Evolutionary conservation across 495 filamentous ascomycete genomes (phyloP).

Genomic region (Xylaria acuta): DNA sequence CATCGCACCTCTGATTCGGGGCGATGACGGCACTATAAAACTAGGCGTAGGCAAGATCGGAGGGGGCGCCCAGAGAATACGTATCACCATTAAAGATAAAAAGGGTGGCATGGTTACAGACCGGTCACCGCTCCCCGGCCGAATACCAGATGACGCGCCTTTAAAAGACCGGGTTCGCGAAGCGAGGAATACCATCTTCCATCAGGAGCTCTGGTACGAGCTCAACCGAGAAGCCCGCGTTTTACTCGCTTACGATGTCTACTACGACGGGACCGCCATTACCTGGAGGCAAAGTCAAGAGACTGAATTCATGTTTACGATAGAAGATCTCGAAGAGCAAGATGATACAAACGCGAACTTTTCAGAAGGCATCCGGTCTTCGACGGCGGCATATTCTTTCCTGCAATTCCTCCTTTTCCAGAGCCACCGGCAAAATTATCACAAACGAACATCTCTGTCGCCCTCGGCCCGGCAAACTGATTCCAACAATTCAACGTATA

Average conservation of each 20-base stretch:
- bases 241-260: conserved; percentile 69
- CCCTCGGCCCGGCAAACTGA: conserved; percentile 58
- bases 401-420: conserved; percentile 75
- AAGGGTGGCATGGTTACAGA: conserved; percentile 57
- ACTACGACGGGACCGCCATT: conserved; percentile 62
- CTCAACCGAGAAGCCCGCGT: conserved; percentile 79
- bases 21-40: conserved; percentile 73
- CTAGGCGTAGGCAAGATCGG: conserved; percentile 71
- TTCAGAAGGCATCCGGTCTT: conserved; percentile 60
- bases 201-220: conserved; percentile 94
- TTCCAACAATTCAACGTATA: conserved; percentile 33
- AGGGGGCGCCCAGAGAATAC: conserved; percentile 65
- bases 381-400: conserved; percentile 45
- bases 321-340: conserved; percentile 64
- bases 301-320: conserved; percentile 67
- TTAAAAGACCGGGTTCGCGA: conserved; percentile 73
- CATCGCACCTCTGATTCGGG: conserved; percentile 75
- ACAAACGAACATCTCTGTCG: conserved; percentile 65
- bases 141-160: conserved; percentile 45
- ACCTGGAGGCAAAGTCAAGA: conserved; percentile 61
- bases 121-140: conserved; percentile 52
- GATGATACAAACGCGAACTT: conserved; percentile 44
- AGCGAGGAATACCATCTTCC: conserved; percentile 86
- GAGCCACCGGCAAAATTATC: conserved; percentile 71
- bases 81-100: conserved; percentile 61